Evolutionary conservation across 1,284 basidiomycete genomes (phyloP).

Genomic region (Malassezia japonica): DNA sequence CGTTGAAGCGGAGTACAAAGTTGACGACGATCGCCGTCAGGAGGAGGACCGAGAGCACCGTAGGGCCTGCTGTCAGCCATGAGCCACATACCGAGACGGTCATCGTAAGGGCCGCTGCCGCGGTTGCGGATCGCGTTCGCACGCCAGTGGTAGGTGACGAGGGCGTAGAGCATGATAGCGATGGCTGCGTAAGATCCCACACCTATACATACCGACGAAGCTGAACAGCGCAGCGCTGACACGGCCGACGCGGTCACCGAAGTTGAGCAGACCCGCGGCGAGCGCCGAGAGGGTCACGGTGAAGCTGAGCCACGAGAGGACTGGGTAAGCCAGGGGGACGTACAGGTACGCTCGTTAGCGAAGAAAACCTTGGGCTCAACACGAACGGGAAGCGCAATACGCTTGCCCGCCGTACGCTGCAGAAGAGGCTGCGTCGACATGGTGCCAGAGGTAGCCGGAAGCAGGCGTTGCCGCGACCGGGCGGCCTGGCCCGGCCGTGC

Average conservation of each 20-base stretch:
- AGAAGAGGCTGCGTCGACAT: slow-evolving; percentile 98
- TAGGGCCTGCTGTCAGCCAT: slow-evolving; percentile 26
- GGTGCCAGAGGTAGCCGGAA: slow-evolving; percentile 1
- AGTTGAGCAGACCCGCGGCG: slow-evolving; percentile 47
- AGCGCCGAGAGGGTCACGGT: slow-evolving; percentile 48
- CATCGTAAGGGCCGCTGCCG: slow-evolving; percentile 90
- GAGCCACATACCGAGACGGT: slow-evolving; percentile 62
- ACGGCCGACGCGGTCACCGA: slow-evolving; percentile 59
- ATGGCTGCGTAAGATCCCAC: slow-evolving; percentile 58
- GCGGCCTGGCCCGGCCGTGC: neutral
- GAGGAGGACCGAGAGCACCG: slow-evolving; percentile 45
- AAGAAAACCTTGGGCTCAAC: slow-evolving; percentile 49
- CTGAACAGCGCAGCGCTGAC: slow-evolving; percentile 89
- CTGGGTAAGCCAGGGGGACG: slow-evolving; percentile 20
- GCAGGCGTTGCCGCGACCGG: too few relatives aligned
- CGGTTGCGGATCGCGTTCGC: slow-evolving; percentile 83
- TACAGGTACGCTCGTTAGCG: slow-evolving; percentile 47
- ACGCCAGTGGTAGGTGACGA: slow-evolving; percentile 92
- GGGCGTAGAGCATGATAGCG: slow-evolving; percentile 90
- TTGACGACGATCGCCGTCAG: slow-evolving; percentile 47
- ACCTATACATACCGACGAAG: slow-evolving; percentile 61
- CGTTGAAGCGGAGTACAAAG: slow-evolving; percentile 46
- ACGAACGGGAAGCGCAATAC: slow-evolving; percentile 46
- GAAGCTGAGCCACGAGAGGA: slow-evolving; percentile 49
- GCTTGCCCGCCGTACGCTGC: slow-evolving; percentile 68